These are phyloP conservation scores for Eutrema japonicum DNA, from an alignment of 345 rosid species.

Conservation along the genomic window DNA sequence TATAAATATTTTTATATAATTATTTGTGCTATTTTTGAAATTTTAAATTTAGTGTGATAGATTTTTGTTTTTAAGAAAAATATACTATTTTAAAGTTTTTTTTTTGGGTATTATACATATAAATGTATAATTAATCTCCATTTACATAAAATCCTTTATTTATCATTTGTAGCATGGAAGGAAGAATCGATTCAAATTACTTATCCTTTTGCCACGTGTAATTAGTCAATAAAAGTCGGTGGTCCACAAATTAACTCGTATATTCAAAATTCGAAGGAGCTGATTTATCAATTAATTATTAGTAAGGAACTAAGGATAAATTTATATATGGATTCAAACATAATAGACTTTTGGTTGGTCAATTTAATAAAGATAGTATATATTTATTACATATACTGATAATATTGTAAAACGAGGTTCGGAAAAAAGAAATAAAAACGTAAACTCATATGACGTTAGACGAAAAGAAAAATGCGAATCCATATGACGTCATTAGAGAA, in stretches of 20 bases:
- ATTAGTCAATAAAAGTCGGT: neutral
- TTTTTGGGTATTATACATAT: too few species aligned
- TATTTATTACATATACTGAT: neutral
- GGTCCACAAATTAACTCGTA: conserved; percentile 3
- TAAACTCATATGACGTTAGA: conserved; percentile 17
- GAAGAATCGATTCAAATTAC: neutral
- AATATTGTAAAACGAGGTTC: conserved; percentile 16
- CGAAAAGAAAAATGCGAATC: conserved; percentile 1
- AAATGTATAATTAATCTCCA: too few species aligned
- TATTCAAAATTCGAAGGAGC: neutral
- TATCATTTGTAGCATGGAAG: neutral
- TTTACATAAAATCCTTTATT: neutral
- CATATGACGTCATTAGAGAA: conserved; percentile 12
- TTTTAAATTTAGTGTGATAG: too few species aligned
- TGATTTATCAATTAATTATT: neutral
- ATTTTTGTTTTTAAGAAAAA: too few species aligned
- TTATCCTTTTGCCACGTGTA: neutral
- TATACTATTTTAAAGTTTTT: too few species aligned
- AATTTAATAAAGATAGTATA: neutral
- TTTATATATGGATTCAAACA: conserved; percentile 24
- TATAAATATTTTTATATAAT: too few species aligned
- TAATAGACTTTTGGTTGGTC: conserved; percentile 23
- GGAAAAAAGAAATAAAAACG: neutral
- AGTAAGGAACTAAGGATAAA: neutral
- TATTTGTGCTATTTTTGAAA: too few species aligned